Evolutionary conservation across 169 alveolate species (phyloP).

Genomic region (Cryptosporidium sp.): DNA sequence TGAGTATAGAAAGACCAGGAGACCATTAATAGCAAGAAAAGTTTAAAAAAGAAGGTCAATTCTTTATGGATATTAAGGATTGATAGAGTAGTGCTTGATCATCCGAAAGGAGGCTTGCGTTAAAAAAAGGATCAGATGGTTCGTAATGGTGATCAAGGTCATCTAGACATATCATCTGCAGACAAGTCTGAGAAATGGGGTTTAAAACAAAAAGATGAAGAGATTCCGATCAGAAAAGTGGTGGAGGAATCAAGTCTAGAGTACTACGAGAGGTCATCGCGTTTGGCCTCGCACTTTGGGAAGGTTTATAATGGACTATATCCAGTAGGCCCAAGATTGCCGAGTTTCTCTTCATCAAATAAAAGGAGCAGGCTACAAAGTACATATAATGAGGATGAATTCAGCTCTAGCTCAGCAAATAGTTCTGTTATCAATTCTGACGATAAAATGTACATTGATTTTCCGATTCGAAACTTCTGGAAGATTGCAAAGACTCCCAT

Average conservation of each 20-base stretch:
- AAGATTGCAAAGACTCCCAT: conserved; percentile 89
- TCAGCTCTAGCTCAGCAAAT: conserved; percentile 46
- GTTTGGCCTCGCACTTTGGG: conserved; percentile 59
- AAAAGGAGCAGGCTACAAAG: conserved; percentile 32
- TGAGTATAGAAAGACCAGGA: conserved; percentile 49
- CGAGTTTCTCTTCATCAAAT: conserved; percentile 39
- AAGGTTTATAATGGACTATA: conserved; percentile 70
- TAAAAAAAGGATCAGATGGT: conserved; percentile 43
- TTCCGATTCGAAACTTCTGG: conserved; percentile 90
- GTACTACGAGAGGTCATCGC: conserved; percentile 30
- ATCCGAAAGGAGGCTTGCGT: conserved; percentile 24
- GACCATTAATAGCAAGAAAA: conserved; percentile 4
- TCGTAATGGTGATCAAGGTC: conserved; percentile 35
- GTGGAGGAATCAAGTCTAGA: conserved; percentile 50
- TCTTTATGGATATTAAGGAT: conserved; percentile 30
- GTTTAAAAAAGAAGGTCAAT: neutral
- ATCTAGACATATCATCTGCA: neutral
- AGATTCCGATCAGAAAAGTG: neutral
- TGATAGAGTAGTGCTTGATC: conserved; percentile 7
- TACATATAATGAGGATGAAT: conserved; percentile 62
- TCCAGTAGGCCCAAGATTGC: conserved; percentile 61
- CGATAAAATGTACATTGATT: conserved; percentile 83
- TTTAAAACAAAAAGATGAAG: neutral
- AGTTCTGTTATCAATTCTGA: conserved; percentile 69
- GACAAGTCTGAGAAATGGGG: conserved; percentile 10